A percentile compares a stretch with the other conserved stretches of the same genome.
Evolutionary conservation across 495 filamentous ascomycete species (phyloP).

Genomic region (Penicillium lividum): DNA sequence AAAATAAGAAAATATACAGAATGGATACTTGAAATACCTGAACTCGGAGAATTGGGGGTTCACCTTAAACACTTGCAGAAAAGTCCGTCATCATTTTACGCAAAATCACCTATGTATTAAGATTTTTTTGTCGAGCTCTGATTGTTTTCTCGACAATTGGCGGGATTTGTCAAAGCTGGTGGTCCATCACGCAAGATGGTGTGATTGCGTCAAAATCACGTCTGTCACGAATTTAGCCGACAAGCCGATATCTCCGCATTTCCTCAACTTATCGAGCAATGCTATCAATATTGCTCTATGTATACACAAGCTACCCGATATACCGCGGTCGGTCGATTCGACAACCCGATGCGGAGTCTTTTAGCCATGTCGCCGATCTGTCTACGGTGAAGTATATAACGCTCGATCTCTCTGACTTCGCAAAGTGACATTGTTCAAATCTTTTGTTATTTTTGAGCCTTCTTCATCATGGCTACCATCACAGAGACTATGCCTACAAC

Average conservation of each 20-base stretch:
- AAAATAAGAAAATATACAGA: too few relatives aligned
- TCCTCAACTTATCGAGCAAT: not conserved
- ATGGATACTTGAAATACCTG: too few relatives aligned
- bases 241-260: conserved; percentile 9
- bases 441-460: not conserved
- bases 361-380: not conserved
- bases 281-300: not conserved
- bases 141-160: not conserved
- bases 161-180: not conserved
- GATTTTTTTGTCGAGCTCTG: too few relatives aligned
- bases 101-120: too few relatives aligned
- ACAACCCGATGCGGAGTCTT: conserved; percentile 17
- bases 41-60: too few relatives aligned
- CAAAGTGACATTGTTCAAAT: not conserved
- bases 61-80: too few relatives aligned
- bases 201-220: conserved; percentile 16
- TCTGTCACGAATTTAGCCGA: conserved; percentile 16
- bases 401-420: not conserved
- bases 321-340: conserved; percentile 15
- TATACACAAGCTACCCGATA: not conserved
- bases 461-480: conserved; percentile 19
- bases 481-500: conserved; percentile 10
- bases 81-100: too few relatives aligned
- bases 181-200: conserved; percentile 14
- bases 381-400: conserved; percentile 17